Evolutionary conservation across 2,329 filamentous ascomycete genomes (phyloP).

Genomic region (Alternaria sp.): DNA sequence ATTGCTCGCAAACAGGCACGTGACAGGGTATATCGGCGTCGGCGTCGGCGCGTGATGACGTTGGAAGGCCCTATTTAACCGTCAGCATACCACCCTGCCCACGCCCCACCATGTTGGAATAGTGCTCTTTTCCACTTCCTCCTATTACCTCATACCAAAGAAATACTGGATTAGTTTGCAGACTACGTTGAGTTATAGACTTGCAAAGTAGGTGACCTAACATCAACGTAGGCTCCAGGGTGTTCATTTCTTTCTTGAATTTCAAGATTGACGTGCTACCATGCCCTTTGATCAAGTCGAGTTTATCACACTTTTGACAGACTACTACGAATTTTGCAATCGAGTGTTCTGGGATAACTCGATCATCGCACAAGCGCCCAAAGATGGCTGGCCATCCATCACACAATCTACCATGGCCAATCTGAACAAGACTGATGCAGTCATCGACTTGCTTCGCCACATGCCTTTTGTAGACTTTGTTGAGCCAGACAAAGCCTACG

Average conservation of each 20-base stretch:
- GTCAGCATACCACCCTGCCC: background rate
- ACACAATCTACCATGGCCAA: background rate
- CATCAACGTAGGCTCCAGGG: background rate
- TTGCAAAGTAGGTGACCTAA: background rate
- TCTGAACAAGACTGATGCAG: background rate
- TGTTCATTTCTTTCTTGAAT: rapidly evolving
- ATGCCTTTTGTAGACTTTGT: background rate
- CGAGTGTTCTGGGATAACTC: background rate
- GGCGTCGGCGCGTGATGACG: background rate
- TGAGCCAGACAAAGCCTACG: background rate
- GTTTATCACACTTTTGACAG: background rate
- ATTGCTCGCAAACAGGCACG: background rate
- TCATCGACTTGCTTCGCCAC: background rate
- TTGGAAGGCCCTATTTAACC: background rate
- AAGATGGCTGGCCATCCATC: background rate
- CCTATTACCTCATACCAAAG: background rate
- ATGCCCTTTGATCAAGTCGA: background rate
- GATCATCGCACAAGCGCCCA: background rate
- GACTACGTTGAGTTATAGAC: background rate
- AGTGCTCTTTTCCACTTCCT: background rate
- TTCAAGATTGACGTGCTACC: background rate
- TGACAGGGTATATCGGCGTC: background rate
- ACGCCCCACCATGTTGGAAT: background rate
- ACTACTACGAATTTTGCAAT: background rate
- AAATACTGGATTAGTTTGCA: rapidly evolving